Percentiles rank a stretch among this genome's conserved stretches.
Evolutionary conservation across 305 asterid species (phyloP).

Genomic region (Ilex paraguariensis): DNA sequence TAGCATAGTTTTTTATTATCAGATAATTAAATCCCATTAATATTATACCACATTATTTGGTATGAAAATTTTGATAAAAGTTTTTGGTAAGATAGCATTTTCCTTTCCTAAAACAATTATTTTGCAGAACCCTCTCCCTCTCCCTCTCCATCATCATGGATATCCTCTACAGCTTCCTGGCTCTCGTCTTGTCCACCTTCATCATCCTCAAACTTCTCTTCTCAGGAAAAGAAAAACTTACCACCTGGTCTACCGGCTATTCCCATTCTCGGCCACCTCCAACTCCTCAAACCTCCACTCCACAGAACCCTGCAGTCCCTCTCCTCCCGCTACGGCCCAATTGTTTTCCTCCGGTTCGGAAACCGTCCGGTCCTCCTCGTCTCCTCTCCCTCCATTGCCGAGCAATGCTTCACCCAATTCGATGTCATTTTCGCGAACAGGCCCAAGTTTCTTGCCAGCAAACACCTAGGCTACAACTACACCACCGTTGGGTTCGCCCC

Average conservation of each 20-base stretch:
- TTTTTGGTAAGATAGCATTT: too few relatives aligned
- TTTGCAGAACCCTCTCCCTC: too few relatives aligned
- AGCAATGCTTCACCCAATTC: conserved; percentile 2
- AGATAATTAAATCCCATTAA: too few relatives aligned
- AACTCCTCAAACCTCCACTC: conserved; percentile 1
- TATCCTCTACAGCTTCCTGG: too few relatives aligned
- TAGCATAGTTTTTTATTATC: too few relatives aligned
- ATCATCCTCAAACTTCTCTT: neutral
- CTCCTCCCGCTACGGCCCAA: conserved; percentile 13
- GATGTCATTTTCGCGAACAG: conserved; percentile 8
- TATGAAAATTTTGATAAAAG: too few relatives aligned
- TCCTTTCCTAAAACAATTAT: too few relatives aligned
- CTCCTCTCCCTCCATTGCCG: conserved; percentile 7
- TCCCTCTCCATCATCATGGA: too few relatives aligned
- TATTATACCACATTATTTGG: too few relatives aligned
- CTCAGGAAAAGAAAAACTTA: neutral
- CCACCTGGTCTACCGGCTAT: neutral
- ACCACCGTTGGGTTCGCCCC: neutral
- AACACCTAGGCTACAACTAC: neutral
- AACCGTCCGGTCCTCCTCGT: conserved; percentile 6
- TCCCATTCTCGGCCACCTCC: conserved; percentile 2
- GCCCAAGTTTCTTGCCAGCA: neutral
- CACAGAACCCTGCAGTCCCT: conserved; percentile 7
- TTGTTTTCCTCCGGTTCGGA: conserved; percentile 14
- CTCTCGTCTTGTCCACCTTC: too few relatives aligned